These are phyloP conservation scores for Amauroascus verrucosus DNA, from an alignment of 2,329 filamentous ascomycete species.

Conservation along the genomic window DNA sequence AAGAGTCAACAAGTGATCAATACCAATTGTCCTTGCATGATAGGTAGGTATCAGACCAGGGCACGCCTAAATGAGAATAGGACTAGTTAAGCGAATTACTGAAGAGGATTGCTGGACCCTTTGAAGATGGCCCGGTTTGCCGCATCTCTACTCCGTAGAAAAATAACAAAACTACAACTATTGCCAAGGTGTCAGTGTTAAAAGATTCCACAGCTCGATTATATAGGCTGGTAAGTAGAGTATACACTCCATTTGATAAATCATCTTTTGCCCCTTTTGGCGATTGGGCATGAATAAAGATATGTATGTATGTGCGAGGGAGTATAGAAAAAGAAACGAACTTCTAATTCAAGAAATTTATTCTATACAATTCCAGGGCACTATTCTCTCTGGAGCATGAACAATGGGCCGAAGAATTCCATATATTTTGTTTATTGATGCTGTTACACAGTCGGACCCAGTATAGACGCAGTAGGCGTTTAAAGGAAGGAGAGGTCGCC, in stretches of 20 bases:
- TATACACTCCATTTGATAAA: too few species aligned
- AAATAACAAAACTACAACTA: neutral
- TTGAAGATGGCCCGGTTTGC: too few species aligned
- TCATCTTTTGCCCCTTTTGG: neutral
- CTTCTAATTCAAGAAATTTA: constrained; percentile 12
- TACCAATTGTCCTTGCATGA: too few species aligned
- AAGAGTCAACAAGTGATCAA: too few species aligned
- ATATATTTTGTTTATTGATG: neutral
- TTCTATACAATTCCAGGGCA: constrained; percentile 14
- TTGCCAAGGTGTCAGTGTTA: neutral
- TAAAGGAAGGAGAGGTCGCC: constrained; percentile 93
- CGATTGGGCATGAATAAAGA: neutral
- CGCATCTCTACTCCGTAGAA: too few species aligned
- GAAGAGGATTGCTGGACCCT: too few species aligned
- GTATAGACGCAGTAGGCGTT: constrained; percentile 27
- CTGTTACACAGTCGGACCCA: constrained; percentile 1
- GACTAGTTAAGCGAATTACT: too few species aligned
- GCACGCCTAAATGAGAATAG: too few species aligned
- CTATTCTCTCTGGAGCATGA: constrained; percentile 1
- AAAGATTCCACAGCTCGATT: too few species aligned
- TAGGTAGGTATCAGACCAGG: too few species aligned
- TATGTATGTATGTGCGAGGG: neutral
- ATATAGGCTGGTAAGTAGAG: too few species aligned
- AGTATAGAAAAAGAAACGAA: constrained; percentile 6
- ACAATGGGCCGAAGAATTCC: neutral